Evolutionary conservation across 2,329 filamentous ascomycete genomes (phyloP).

Genomic region (Graphiopsis chlorocephala): DNA sequence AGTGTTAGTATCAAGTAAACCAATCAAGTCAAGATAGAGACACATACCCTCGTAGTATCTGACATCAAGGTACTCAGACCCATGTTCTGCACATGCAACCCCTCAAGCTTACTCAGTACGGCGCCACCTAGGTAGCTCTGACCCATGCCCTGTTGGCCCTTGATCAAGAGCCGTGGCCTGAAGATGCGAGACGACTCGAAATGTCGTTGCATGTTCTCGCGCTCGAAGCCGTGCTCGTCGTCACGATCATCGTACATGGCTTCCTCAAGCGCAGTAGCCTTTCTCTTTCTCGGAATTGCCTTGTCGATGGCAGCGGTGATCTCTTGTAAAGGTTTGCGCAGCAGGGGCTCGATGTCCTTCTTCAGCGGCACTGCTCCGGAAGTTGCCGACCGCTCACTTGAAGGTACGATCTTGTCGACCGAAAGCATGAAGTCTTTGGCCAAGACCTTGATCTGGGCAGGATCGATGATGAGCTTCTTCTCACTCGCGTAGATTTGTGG

Average conservation of each 20-base stretch:
- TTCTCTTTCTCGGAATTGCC: slow-evolving; percentile 79
- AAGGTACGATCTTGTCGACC: slow-evolving; percentile 92
- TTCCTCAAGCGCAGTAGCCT: slow-evolving; percentile 85
- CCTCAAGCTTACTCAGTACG: slow-evolving; percentile 85
- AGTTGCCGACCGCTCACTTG: slow-evolving; percentile 84
- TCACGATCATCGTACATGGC: slow-evolving; percentile 89
- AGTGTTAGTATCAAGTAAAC: slow-evolving; percentile 27
- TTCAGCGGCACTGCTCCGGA: slow-evolving; percentile 81
- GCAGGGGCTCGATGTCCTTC: slow-evolving; percentile 74
- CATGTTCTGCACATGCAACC: slow-evolving; percentile 90
- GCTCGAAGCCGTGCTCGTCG: slow-evolving; percentile 76
- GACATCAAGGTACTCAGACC: slow-evolving; percentile 84
- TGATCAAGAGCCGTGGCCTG: slow-evolving; percentile 79
- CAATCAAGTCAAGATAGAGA: slow-evolving; percentile 27
- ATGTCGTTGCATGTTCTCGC: slow-evolving; percentile 67
- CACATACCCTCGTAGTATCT: slow-evolving; percentile 66
- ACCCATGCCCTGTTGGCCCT: slow-evolving; percentile 84
- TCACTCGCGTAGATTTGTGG: slow-evolving; percentile 93
- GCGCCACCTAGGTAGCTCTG: slow-evolving; percentile 86
- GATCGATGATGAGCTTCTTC: slow-evolving; percentile 85
- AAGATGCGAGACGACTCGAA: slow-evolving; percentile 89
- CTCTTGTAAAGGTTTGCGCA: slow-evolving; percentile 68
- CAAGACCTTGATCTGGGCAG: slow-evolving; percentile 76
- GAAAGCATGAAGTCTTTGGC: slow-evolving; percentile 97
- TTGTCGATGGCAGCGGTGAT: slow-evolving; percentile 65